Base-by-base conservation (phyloP, 1,284 basidiomycete species). In the Heterobasidion irregulare region DNA sequence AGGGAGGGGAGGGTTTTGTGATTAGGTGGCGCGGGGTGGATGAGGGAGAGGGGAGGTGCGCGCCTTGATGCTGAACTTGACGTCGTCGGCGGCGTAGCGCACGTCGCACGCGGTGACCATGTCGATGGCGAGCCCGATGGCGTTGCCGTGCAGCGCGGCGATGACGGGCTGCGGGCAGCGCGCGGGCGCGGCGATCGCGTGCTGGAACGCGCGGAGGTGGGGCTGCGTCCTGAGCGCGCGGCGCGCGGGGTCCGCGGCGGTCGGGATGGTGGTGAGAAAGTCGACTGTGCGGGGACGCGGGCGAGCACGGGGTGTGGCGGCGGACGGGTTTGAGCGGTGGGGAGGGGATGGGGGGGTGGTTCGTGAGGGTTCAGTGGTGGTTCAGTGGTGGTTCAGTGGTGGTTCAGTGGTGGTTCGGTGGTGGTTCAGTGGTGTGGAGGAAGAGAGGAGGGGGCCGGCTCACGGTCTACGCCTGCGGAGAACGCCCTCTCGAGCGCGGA, bases 151-250 rank as follows among this genome's bases (percentile, higher is more conserved):
- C 0, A 90, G 74, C 0, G 94, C 93, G 0, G 76, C 86, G 55
- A 98, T 91, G 56, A 98, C 90, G 0, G 94, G 94, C 64, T 88
- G 85, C 0, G 80, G 78, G 61, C 85, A 86, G n/a, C 79, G 71
- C 61, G 92, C 84, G 0, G 91, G 79, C 0, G 83, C 73, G 0
- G 78, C 73, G 53, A 94, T 89, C 36, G 82, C 81, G n/a, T 71
- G 65, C 71, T 95, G 92, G 70, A 93, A 90, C 26, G 78, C 77
- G n/a, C 75, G 64, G 51, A 90, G 68, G 59, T 76, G 72, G 10
- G 76, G 66, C 10, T 78, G 75, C 13, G 82, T 67, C 5, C 70
- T 66, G 6, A 85, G 64, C 0, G 83, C 81, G 7, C 71, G 70
- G 3, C 89, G 73, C 0, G 82, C 84, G 0, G 76, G 67, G 63